A percentile compares a stretch with the other conserved stretches of the same genome.
Evolutionary conservation across 768 basidiomycete species (phyloP).

Genomic region (Amyloporia xantha): DNA sequence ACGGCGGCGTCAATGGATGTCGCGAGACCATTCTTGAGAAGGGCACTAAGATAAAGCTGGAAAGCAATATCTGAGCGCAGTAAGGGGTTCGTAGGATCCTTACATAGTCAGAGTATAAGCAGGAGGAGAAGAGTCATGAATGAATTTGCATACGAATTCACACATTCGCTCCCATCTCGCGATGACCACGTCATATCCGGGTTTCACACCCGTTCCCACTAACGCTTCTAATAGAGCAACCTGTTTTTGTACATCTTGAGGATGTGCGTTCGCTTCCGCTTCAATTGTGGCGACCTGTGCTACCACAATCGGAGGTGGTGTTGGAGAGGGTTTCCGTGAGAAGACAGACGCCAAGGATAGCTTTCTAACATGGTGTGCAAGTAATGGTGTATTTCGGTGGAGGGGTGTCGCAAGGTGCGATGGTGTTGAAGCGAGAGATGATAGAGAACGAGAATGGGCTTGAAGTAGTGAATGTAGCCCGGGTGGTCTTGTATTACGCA

Average conservation of each 20-base stretch:
- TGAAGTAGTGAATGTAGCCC: conserved; percentile 15
- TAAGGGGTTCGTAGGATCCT: conserved; percentile 68
- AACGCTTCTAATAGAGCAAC: conserved; percentile 64
- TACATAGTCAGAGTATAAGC: conserved; percentile 5
- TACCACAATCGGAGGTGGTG: conserved; percentile 58
- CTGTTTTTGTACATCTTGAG: conserved; percentile 64
- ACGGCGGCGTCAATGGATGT: conserved; percentile 58
- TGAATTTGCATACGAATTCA: conserved; percentile 60
- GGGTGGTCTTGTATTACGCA: conserved; percentile 28
- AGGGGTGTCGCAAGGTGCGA: not conserved
- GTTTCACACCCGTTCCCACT: conserved; percentile 52
- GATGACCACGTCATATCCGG: conserved; percentile 67
- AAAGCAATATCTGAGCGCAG: conserved; percentile 68
- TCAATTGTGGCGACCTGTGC: conserved; percentile 70
- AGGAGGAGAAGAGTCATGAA: not conserved
- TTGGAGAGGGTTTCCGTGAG: conserved; percentile 33
- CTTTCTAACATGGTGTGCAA: conserved; percentile 7
- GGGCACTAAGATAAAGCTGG: conserved; percentile 63
- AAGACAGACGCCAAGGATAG: conserved; percentile 26
- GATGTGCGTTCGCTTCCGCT: conserved; percentile 68
- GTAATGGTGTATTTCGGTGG: not conserved
- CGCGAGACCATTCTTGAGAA: conserved; percentile 52
- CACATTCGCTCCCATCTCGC: conserved; percentile 79
- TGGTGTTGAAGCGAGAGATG: conserved; percentile 6
- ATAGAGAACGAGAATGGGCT: conserved; percentile 18